Base-by-base conservation (phyloP, 306 rosid species). In the Hippophae gyantsensis region DNA sequence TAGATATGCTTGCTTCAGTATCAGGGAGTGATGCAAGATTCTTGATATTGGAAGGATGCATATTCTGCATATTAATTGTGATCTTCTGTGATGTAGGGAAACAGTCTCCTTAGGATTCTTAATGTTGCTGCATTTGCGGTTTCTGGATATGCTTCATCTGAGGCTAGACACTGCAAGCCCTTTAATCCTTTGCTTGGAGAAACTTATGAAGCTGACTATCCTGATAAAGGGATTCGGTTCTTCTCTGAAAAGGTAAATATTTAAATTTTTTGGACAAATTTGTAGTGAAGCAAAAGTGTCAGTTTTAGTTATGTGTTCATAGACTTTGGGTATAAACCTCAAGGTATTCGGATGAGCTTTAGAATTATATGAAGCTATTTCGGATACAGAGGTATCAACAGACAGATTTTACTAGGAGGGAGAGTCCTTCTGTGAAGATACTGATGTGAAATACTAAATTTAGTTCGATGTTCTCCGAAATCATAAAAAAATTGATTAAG, bases 111-210 rank as follows among this genome's bases (percentile, higher is more conserved):
- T 48, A 85, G 99, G 67, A 69, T 69, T 52, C 72, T 92, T 59
- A 76, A 92, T 70, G 99, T 92, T 72, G 96, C 99, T 58, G 95
- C 99, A 56, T 92, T 92, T 80, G 99, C 99, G 6, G 84, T 88
- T 68, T 92, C 99, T 60, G 99, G 93, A 49, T 92, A 92, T 75
- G 99, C 99, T 38, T 92, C 99, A 42, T 85, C 93, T 38, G 95
- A 88, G 83, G 96, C 95, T 52, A 87, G 99, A 57, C 89, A 85
- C 58, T 92, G 99, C 70, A 92, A 92, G 78, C 99, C 99, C 48
- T 92, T 92, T 74, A 92, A 92, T 71, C 99, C 99, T 48, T 75
- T 92, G 83, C 76, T 92, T 57, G 99, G 99, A 57, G 99, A 92
- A 92, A 92, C 99, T 56, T 92, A 88, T 63, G 99, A 92, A 74